Percentiles rank a stretch among this genome's conserved stretches.
Evolutionary conservation across 805 yeast species (phyloP).

Genomic region (Teunomyces pallodes): DNA sequence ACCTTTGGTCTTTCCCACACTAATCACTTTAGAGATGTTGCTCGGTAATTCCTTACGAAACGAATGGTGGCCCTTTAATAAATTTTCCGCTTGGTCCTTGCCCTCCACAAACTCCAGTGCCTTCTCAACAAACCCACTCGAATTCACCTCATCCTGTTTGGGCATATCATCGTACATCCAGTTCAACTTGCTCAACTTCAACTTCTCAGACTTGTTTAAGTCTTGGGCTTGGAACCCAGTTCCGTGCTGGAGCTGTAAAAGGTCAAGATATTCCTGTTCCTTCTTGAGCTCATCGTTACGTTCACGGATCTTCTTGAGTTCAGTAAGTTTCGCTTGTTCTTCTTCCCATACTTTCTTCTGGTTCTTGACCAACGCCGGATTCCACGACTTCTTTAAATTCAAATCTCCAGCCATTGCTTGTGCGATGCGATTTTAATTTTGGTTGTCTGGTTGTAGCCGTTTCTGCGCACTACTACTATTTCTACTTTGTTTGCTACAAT

Average conservation of each 20-base stretch:
- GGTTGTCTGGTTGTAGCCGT: too few relatives aligned
- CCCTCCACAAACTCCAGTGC: constrained; percentile 32
- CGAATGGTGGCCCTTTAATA: constrained; percentile 47
- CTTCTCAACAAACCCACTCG: constrained; percentile 36
- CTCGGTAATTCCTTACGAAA: background rate
- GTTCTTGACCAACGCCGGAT: constrained; percentile 83
- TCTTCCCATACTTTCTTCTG: constrained; percentile 79
- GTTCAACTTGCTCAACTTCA: constrained; percentile 50
- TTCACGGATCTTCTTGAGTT: constrained; percentile 61
- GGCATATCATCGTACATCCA: constrained; percentile 85
- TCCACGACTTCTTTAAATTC: constrained; percentile 93
- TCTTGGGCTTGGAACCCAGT: constrained; percentile 29
- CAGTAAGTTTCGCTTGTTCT: constrained; percentile 77
- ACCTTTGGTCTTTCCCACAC: constrained; percentile 24
- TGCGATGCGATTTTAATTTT: constrained; percentile 1
- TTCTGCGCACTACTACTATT: background rate
- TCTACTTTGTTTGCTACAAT: background rate
- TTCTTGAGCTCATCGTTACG: constrained; percentile 60
- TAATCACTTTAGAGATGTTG: constrained; percentile 1
- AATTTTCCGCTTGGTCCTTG: constrained; percentile 45
- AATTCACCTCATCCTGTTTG: constrained; percentile 21
- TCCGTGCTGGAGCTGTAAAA: constrained; percentile 47
- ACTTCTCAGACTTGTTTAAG: constrained; percentile 20
- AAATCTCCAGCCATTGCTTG: constrained; percentile 63
- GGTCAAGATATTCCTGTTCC: constrained; percentile 59